Conservation (phyloP, 1,284 basidiomycete genomes). For the Prillingera fragicola region DNA sequence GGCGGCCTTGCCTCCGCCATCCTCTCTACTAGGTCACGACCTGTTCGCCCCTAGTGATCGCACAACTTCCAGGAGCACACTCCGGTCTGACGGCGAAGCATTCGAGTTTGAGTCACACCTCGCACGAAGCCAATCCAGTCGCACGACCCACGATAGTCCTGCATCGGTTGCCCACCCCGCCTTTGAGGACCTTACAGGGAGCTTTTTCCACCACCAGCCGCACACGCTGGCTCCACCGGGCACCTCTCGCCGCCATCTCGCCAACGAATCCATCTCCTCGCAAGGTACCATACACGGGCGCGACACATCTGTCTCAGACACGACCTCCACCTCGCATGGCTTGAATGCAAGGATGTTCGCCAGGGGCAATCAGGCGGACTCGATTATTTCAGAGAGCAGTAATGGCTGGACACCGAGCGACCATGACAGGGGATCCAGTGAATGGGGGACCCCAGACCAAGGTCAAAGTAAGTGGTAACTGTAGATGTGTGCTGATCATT, state of each 20-base stretch:
- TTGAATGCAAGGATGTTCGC: constrained; percentile 35
- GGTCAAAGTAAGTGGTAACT: constrained; percentile 1
- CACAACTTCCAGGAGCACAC: constrained; percentile 33
- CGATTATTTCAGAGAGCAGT: too few species aligned
- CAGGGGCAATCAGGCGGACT: constrained; percentile 21
- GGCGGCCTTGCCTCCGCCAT: too few species aligned
- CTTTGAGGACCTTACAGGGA: constrained; percentile 5
- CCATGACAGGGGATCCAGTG: constrained; percentile 23
- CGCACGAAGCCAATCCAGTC: constrained; percentile 34
- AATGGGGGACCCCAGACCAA: constrained; percentile 37
- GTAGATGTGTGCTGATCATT: not conserved
- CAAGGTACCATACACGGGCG: constrained; percentile 22
- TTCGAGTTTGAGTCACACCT: constrained; percentile 45
- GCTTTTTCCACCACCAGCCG: not conserved
- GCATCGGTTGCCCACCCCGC: not conserved
- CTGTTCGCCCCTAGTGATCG: constrained; percentile 19
- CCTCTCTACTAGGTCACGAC: not conserved
- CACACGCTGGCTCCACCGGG: constrained; percentile 14
- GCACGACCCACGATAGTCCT: constrained; percentile 28
- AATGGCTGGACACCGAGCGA: too few species aligned
- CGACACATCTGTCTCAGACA: constrained; percentile 23
- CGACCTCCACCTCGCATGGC: constrained; percentile 19
- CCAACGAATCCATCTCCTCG: constrained; percentile 31
- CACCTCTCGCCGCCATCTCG: constrained; percentile 22
- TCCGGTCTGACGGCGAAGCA: constrained; percentile 33